Conservation (phyloP, 441 rosid species). For the Biscutella laevigata region DNA sequence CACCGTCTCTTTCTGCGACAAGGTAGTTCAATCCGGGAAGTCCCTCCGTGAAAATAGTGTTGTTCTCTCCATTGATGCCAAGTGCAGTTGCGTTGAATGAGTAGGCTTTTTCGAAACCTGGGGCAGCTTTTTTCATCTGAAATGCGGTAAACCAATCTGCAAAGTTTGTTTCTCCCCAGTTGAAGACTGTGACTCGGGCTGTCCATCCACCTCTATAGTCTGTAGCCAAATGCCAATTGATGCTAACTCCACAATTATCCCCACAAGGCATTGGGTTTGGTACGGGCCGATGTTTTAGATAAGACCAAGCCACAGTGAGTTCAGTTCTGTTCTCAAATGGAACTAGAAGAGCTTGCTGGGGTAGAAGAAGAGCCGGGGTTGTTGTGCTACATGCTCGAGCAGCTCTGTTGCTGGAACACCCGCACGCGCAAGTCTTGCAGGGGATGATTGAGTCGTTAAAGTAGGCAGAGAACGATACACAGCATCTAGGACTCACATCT, state of each 20-base stretch:
- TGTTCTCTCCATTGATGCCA: constrained; percentile 34
- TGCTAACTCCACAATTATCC: constrained; percentile 82
- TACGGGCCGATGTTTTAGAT: constrained; percentile 39
- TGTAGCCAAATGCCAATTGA: constrained; percentile 76
- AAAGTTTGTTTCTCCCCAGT: constrained; percentile 67
- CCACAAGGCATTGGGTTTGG: constrained; percentile 80
- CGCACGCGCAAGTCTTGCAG: constrained; percentile 83
- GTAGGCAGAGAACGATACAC: constrained; percentile 88
- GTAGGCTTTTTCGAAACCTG: constrained; percentile 65
- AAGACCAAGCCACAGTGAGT: constrained; percentile 55
- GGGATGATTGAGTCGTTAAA: constrained; percentile 82
- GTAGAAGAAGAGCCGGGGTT: constrained; percentile 66
- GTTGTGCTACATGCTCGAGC: constrained; percentile 51
- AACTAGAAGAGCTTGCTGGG: constrained; percentile 63
- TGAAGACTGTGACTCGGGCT: constrained; percentile 77
- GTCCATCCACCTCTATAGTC: constrained; percentile 76
- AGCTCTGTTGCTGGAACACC: constrained; percentile 36
- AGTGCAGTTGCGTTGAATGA: constrained; percentile 64
- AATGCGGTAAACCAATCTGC: constrained; percentile 84
- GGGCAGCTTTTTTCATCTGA: constrained; percentile 47
- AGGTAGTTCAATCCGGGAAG: constrained; percentile 74
- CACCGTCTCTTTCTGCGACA: constrained; percentile 49
- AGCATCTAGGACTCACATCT: constrained; percentile 56
- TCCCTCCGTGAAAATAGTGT: constrained; percentile 68
- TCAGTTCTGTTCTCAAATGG: constrained; percentile 73